Percentiles rank a stretch among this genome's conserved stretches.
Conservation (phyloP, 352 stramenopile species). For the Pythium apleroticum region DNA sequence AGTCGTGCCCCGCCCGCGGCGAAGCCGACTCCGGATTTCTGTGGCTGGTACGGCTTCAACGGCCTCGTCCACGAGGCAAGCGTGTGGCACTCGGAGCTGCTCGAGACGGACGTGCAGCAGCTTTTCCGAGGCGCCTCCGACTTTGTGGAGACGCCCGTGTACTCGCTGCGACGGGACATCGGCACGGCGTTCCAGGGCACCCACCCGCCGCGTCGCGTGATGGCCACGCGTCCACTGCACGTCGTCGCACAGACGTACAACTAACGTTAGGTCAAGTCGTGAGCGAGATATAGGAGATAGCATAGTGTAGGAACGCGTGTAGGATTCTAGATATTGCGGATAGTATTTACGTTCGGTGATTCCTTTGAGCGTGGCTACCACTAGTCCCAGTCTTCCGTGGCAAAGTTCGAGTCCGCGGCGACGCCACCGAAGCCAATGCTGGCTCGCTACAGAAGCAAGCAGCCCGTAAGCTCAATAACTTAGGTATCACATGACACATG, state of each 20-base stretch:
- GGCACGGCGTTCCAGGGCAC: slow-evolving; percentile 19
- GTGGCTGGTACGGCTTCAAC: slow-evolving; percentile 73
- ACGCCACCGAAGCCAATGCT: slow-evolving; percentile 40
- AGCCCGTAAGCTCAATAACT: too few relatives aligned
- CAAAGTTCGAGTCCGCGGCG: slow-evolving; percentile 65
- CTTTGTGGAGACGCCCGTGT: slow-evolving; percentile 51
- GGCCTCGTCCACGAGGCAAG: slow-evolving; percentile 58
- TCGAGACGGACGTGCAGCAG: slow-evolving; percentile 49
- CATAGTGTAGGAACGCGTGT: not conserved
- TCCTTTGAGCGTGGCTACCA: not conserved
- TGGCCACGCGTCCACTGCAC: slow-evolving; percentile 52
- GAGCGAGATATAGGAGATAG: not conserved
- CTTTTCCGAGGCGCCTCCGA: slow-evolving; percentile 61
- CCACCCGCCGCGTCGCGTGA: slow-evolving; percentile 47
- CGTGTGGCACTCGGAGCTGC: slow-evolving; percentile 53
- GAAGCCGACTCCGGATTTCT: slow-evolving; percentile 58
- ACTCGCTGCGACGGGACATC: slow-evolving; percentile 47
- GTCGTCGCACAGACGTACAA: slow-evolving; percentile 64
- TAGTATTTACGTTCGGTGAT: slow-evolving; percentile 7
- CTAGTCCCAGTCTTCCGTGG: slow-evolving; percentile 68
- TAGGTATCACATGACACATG: not conserved
- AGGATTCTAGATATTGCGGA: not conserved
- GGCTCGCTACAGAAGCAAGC: slow-evolving; percentile 2
- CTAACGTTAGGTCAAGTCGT: too few relatives aligned
- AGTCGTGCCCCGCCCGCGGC: slow-evolving; percentile 39